Conservation (phyloP, 345 rosid species). For the Gossypium longicalyx region DNA sequence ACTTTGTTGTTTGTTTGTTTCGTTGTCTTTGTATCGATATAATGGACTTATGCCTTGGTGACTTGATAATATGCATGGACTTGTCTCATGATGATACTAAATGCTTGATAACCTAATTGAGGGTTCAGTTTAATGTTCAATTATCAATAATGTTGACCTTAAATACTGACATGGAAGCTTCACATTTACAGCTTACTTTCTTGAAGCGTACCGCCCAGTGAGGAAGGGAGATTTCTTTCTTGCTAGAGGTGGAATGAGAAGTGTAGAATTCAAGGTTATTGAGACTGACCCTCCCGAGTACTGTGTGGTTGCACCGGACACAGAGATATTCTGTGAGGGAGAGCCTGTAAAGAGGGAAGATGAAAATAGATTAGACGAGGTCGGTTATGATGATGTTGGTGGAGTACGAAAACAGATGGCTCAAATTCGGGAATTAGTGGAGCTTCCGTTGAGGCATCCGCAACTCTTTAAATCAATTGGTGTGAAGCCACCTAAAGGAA, state of each 20-base stretch:
- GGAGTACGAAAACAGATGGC: conserved; percentile 99
- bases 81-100: not conserved
- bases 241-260: conserved; percentile 97
- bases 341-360: conserved; percentile 90
- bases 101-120: not conserved
- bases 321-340: conserved; percentile 96
- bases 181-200: conserved; percentile 69
- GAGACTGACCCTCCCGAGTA: conserved; percentile 88
- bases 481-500: conserved; percentile 97
- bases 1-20: not conserved
- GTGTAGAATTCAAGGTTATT: conserved; percentile 82
- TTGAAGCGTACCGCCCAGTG: conserved; percentile 92
- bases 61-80: not conserved
- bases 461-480: conserved; percentile 95
- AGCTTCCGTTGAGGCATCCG: conserved; percentile 91
- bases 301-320: conserved; percentile 98
- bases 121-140: not conserved
- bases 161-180: conserved; percentile 16
- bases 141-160: not conserved
- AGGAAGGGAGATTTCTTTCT: conserved; percentile 94
- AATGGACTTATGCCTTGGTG: not conserved
- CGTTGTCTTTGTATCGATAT: not conserved
- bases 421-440: conserved; percentile 90
- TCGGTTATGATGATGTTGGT: conserved; percentile 98
- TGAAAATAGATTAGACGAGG: conserved; percentile 82